phyloP scores from a whole-genome alignment of 78 protist species.

The Paulinella micropora region DNA sequence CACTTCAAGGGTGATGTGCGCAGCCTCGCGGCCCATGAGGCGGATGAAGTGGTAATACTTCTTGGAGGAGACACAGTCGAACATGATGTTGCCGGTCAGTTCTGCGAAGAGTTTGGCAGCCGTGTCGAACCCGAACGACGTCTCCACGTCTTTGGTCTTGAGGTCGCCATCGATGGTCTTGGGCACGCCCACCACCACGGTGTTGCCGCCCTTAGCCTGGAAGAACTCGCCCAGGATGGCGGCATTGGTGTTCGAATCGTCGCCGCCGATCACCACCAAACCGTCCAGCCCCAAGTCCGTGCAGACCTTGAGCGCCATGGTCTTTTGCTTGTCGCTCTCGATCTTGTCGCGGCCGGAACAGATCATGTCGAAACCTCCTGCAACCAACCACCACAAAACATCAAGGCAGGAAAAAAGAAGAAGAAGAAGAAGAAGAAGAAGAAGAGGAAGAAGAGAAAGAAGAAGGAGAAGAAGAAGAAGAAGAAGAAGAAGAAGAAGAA shows the following conservation, averaged over 20 bases:
- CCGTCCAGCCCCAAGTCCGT: constrained; percentile 14
- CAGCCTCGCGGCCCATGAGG: constrained; percentile 54
- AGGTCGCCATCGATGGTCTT: constrained; percentile 61
- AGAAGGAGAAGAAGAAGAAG: too few relatives aligned
- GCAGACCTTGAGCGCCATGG: not conserved
- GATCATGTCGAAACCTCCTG: constrained; percentile 22
- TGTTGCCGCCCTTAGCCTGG: not conserved
- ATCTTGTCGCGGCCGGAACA: constrained; percentile 37
- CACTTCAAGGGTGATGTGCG: constrained; percentile 46
- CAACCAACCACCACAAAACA: not conserved
- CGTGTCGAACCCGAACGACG: constrained; percentile 52
- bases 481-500: too few relatives aligned
- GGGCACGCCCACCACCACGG: constrained; percentile 48
- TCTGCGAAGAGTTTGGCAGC: constrained; percentile 33
- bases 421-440: too few relatives aligned
- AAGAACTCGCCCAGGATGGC: constrained; percentile 41
- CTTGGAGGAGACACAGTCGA: constrained; percentile 19
- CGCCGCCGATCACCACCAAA: constrained; percentile 46
- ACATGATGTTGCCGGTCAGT: constrained; percentile 34
- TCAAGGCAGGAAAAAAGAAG: not conserved
- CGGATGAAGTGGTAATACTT: constrained; percentile 45
- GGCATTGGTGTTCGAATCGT: constrained; percentile 56
- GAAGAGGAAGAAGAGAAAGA: too few relatives aligned
- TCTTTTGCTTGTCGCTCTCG: constrained; percentile 24
- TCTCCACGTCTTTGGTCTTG: constrained; percentile 24